Evolutionary conservation across 2,329 filamentous ascomycete species (phyloP).

Genomic region (Microascus cirrosus): DNA sequence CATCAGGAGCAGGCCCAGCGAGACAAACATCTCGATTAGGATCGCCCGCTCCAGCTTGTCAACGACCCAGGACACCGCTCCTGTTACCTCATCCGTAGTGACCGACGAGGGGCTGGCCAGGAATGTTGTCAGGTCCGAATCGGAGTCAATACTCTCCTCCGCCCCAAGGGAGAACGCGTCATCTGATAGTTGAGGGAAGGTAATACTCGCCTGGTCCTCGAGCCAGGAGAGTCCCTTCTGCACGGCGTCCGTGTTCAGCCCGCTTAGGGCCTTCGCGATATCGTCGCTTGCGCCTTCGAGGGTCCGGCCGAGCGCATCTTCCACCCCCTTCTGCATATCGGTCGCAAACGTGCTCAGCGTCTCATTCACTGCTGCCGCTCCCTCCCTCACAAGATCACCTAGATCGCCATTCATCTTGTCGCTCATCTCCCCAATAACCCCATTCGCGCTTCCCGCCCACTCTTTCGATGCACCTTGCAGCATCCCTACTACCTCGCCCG

Average conservation of each 20-base stretch:
- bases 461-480: slow-evolving; percentile 61
- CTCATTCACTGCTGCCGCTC: slow-evolving; percentile 70
- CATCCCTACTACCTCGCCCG: slow-evolving; percentile 62
- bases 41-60: slow-evolving; percentile 57
- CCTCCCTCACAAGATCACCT: slow-evolving; percentile 75
- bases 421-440: slow-evolving; percentile 60
- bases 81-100: slow-evolving; percentile 72
- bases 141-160: slow-evolving; percentile 43
- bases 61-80: slow-evolving; percentile 60
- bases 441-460: slow-evolving; percentile 71
- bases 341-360: slow-evolving; percentile 76
- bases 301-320: slow-evolving; percentile 66
- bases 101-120: slow-evolving; percentile 64
- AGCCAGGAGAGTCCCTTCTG: slow-evolving; percentile 92
- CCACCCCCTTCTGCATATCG: slow-evolving; percentile 63
- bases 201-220: slow-evolving; percentile 71
- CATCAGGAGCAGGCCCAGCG: slow-evolving; percentile 59
- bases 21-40: slow-evolving; percentile 69
- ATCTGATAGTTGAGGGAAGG: slow-evolving; percentile 66
- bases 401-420: slow-evolving; percentile 79
- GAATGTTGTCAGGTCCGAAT: slow-evolving; percentile 55
- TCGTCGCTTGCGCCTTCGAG: slow-evolving; percentile 69
- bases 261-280: slow-evolving; percentile 77
- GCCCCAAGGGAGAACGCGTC: slow-evolving; percentile 79
- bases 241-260: slow-evolving; percentile 73